Conservation (phyloP, 345 rosid genomes). For the Alliaria petiolata region DNA sequence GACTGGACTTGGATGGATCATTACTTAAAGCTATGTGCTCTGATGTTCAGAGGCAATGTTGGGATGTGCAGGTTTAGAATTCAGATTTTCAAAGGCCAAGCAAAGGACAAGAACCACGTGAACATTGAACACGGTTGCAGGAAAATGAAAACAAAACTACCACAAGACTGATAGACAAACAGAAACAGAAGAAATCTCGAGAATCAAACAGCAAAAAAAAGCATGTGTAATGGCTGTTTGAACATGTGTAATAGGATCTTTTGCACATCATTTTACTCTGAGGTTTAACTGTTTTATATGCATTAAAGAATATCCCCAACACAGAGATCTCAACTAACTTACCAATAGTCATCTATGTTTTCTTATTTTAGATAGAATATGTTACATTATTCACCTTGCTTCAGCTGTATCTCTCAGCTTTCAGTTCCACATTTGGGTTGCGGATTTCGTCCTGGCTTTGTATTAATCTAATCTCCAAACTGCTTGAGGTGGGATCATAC, state of each 20-base stretch:
- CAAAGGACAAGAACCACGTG: background rate
- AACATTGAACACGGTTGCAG: background rate
- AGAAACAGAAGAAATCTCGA: background rate
- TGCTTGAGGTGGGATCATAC: conserved; percentile 63
- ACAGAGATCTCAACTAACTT: conserved; percentile 19
- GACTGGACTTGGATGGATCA: too few relatives aligned
- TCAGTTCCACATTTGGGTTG: conserved; percentile 55
- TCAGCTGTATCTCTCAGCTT: conserved; percentile 37
- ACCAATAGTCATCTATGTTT: conserved; percentile 8
- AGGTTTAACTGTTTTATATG: conserved; percentile 22
- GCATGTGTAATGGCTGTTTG: background rate
- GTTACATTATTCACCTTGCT: conserved; percentile 28
- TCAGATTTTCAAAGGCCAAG: too few relatives aligned
- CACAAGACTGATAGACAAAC: background rate
- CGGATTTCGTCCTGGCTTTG: conserved; percentile 93
- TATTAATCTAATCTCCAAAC: conserved; percentile 86
- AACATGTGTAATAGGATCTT: background rate
- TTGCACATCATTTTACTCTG: background rate
- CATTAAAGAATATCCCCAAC: conserved; percentile 9
- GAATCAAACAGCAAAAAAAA: background rate
- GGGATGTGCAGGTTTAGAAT: too few relatives aligned
- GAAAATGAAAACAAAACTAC: conserved; percentile 14
- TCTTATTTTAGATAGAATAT: conserved; percentile 6
- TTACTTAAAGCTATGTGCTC: too few relatives aligned
- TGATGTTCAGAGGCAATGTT: too few relatives aligned